Base-by-base conservation (phyloP, 2,329 filamentous ascomycete species). In the Parascedosporium putredinis region DNA sequence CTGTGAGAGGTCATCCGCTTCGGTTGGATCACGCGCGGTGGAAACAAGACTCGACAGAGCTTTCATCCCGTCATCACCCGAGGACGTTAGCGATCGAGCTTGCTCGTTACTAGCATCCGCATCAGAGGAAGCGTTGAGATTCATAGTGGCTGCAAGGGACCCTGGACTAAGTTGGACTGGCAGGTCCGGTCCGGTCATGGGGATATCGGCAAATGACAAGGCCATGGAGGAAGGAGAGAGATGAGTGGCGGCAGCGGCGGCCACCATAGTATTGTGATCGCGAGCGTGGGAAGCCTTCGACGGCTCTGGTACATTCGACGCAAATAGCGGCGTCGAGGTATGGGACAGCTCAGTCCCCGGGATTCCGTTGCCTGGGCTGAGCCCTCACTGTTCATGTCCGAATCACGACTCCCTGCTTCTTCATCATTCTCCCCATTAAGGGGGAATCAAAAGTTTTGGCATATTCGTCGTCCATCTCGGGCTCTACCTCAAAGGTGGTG, bases 361-460 rank as follows among this genome's bases (percentile, higher is more conserved):
- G 55, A 55, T 55, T 56, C 47, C 52, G 58, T 52, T 54, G 56
- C 51, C 57, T 59, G 55, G 52, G 51, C 53, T 50, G 55, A 53
- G 52, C 57, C 54, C 51, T 61, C 55, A 52, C 59, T 60, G 53
- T 16, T 47, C 18, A 38, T 40, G 31, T 9, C 22, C 22, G 31
- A 33, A 14, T 47, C 45, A 20, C 20, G 18, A 24, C 24, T 29
- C 20, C 20, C 18, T 10, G 9, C 44, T 27, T 60, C 59, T 59
- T 64, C 61, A 56, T 60, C 63, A 54, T 63, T 62, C 52, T 61
- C 66, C 53, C 57, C 62, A 43, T 64, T 58, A 65, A 64, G 51
- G 71, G 69, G 51, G 73, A 75, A 61, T 75, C 69, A 67, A 74
- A 72, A 33, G 66, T 71, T 60, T 69, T 74, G 57, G 70, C 69